Base-by-base conservation (phyloP, 139 green algal species). In the Chlamydomonas sp. region DNA sequence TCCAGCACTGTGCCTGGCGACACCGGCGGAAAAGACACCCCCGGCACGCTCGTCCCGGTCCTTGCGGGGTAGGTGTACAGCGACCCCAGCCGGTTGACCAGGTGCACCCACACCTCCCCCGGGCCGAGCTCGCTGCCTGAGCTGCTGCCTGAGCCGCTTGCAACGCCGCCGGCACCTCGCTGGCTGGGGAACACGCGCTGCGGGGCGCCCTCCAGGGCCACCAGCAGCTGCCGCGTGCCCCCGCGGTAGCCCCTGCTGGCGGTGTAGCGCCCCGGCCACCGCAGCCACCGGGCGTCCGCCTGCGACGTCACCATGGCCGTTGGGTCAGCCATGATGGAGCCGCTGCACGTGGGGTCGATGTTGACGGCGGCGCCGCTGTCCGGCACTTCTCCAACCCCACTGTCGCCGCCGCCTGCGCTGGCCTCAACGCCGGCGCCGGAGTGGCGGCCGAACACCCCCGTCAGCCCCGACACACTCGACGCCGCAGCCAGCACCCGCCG, bases 1-100 rank as follows among this genome's bases (percentile, higher is more conserved):
- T 91, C 90, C 14, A 93, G 79, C 16, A 93, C 17, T 3, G 90
- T 93, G 76, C 79, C 79, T 18, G 87, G 10, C 3, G 90, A 75
- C 58, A 87, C 60, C 61, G 58, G 20, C 8, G 73, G 20, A 61
- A 57, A 12, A 78, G 73, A 8, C 16, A 61, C 8, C 7, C 20
- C n/a, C 7, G 8, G 73, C 73, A 78, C 20, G 12, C 73, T 18
- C 73, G 8, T 12, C 73, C n/a, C 7, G 73, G n/a, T 78, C 8
- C 49, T 62, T 62, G 20, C 18, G 4, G 90, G 84, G 69, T 89
- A 89, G 12, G 31, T n/a, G 84, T 91, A 93, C 61, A 91, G 12
- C 49, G 85, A 74, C 2, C 84, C 79, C 10, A 63, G 75, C 2
- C 90, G 73, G 79, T 90, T 91, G 5, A 93, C 12, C 57, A 93